Evolutionary conservation across 768 basidiomycete genomes (phyloP).

Genomic region (Podaxis sp.): DNA sequence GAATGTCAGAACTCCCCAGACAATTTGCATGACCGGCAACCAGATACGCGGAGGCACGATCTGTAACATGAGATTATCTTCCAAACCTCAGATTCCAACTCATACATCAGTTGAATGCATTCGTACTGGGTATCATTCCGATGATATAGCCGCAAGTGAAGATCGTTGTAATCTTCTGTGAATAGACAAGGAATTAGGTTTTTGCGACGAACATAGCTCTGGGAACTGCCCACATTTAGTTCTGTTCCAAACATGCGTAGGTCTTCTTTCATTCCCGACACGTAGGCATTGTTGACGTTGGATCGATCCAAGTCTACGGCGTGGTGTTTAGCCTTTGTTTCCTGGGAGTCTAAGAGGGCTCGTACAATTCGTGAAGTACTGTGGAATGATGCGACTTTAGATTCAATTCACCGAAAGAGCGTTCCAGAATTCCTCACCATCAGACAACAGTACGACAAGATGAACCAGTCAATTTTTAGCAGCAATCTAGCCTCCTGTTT

Average conservation of each 20-base stretch:
- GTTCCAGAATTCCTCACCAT: constrained; percentile 36
- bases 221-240: constrained; percentile 41
- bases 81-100: neutral
- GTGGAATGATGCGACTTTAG: constrained; percentile 11
- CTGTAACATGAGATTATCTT: constrained; percentile 66
- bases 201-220: neutral
- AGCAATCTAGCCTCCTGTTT: constrained; percentile 47
- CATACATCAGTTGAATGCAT: neutral
- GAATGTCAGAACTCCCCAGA: constrained; percentile 65
- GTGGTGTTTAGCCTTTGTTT: neutral
- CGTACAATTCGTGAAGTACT: constrained; percentile 68
- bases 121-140: constrained; percentile 65
- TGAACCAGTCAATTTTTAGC: constrained; percentile 62
- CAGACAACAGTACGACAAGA: constrained; percentile 66
- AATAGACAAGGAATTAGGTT: constrained; percentile 5
- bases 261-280: constrained; percentile 77
- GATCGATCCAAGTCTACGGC: constrained; percentile 59
- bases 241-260: constrained; percentile 60
- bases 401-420: neutral
- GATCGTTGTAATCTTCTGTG: constrained; percentile 60
- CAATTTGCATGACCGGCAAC: constrained; percentile 60
- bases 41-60: constrained; percentile 59
- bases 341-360: neutral
- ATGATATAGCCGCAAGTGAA: constrained; percentile 75
- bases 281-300: constrained; percentile 69